Evolutionary conservation across 805 yeast genomes (phyloP), one percentile per base, ranked within the genome.

Genomic region (Nakazawaea holstii): DNA sequence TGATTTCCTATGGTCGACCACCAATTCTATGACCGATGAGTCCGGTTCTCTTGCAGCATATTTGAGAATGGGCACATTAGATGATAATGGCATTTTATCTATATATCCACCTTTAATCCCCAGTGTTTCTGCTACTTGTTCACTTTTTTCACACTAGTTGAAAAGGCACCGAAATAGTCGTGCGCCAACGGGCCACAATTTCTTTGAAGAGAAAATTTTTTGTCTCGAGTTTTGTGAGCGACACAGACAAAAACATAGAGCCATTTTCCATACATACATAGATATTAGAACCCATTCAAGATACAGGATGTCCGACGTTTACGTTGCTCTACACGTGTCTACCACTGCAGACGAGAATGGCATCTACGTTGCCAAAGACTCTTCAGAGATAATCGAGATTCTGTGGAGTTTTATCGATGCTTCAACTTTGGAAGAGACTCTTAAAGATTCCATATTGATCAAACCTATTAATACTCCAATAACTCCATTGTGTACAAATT

Each of bases 291-390:
- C 15, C 15, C 27, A 13, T 7, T 40, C 9, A 10, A 29, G 28
- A 40, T 26, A 13, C 41, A 13, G 31, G 13, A 75, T 74, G 79
- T 63, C 74, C 53, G 84, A 80, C 57, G 66, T 73, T 44, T 83
- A 77, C 59, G 78, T 84, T 54, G 80, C 80, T 47, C 65, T 82
- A 40, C 80, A 81, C 51, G 66, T 82, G 35, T 74, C 80, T 45
- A 77, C 87, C 35, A 83, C 90, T 17, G 77, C 84, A 53, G 89
- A 82, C 58, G 88, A 83, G 46, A 73, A 76, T 33, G 74, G 79
- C 30, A 72, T 72, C 29, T 74, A 76, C 55, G 76, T 79, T 43
- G 67, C 82, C 30, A 80, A 78, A 56, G 95, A 87, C 62, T 73
- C 86, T 30, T 72, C 84, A 4, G 90, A 84, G 60, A 69, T 82